Conservation (phyloP, 352 stramenopile species). For the Lagenidium sp. region DNA sequence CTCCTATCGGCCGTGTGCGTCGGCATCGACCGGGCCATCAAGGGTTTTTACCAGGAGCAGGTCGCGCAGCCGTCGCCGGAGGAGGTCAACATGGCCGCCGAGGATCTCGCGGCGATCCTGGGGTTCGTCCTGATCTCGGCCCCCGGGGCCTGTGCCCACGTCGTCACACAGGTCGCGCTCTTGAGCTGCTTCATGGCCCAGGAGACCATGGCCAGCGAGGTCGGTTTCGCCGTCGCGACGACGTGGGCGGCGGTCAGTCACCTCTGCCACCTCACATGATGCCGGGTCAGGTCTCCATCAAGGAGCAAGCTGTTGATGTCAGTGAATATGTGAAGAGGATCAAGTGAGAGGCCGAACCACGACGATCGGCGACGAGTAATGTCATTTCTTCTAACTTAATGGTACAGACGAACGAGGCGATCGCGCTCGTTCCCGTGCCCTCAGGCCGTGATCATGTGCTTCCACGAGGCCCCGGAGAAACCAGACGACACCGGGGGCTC, state of each 20-base stretch:
- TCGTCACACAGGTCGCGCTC: constrained; percentile 51
- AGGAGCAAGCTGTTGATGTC: neutral
- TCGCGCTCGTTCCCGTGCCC: too few relatives aligned
- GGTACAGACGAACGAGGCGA: too few relatives aligned
- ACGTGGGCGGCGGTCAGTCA: constrained; percentile 33
- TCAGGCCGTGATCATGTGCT: too few relatives aligned
- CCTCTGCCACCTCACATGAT: constrained; percentile 17
- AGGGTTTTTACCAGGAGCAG: constrained; percentile 25
- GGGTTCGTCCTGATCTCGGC: constrained; percentile 44
- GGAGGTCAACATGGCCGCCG: constrained; percentile 30
- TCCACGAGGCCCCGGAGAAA: too few relatives aligned
- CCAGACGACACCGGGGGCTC: too few relatives aligned
- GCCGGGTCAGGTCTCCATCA: neutral
- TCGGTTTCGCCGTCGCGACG: constrained; percentile 48
- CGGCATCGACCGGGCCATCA: constrained; percentile 35
- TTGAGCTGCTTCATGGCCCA: constrained; percentile 40
- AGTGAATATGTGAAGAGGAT: too few relatives aligned
- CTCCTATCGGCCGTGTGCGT: constrained; percentile 31
- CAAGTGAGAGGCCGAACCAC: too few relatives aligned
- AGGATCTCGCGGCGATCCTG: constrained; percentile 38
- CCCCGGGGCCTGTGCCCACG: constrained; percentile 28
- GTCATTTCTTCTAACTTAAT: too few relatives aligned
- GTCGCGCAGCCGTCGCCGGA: constrained; percentile 5
- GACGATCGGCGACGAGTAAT: too few relatives aligned
- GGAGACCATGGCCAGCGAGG: constrained; percentile 18